A percentile compares a stretch with the other conserved stretches of the same genome.
These are phyloP conservation scores for Pulveroboletus frians DNA, from an alignment of 768 basidiomycete species.

Conservation along the genomic window DNA sequence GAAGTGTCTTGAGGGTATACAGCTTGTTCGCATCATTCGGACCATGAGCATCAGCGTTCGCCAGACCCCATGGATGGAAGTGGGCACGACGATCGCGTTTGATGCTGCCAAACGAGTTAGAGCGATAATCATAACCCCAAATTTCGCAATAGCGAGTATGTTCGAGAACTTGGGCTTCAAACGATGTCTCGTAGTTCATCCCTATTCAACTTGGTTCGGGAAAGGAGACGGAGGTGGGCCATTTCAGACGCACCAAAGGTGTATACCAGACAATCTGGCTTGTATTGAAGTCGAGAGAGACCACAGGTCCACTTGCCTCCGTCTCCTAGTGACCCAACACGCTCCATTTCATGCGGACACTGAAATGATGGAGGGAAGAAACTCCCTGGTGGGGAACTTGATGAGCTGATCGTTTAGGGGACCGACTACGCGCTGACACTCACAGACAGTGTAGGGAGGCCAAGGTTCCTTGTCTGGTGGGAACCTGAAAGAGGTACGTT, in stretches of 20 bases:
- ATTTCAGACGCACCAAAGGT: conserved; percentile 44
- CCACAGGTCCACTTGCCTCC: conserved; percentile 73
- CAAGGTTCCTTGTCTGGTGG: conserved; percentile 48
- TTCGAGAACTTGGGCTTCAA: conserved; percentile 54
- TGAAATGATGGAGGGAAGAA: conserved; percentile 42
- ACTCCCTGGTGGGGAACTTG: conserved; percentile 32
- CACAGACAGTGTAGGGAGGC: conserved; percentile 56
- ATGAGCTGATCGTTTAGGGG: conserved; percentile 1
- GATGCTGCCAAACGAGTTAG: conserved; percentile 32
- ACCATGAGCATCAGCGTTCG: conserved; percentile 33
- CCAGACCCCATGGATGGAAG: conserved; percentile 40
- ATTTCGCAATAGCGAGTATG: conserved; percentile 46
- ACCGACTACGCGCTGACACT: conserved; percentile 17
- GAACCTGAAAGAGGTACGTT: conserved; percentile 36
- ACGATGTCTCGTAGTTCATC: conserved; percentile 59
- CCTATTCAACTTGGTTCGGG: conserved; percentile 20
- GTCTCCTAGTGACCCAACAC: conserved; percentile 50
- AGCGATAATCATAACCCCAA: conserved; percentile 55
- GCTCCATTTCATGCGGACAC: conserved; percentile 41
- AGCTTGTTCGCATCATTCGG: conserved; percentile 31
- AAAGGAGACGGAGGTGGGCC: neutral
- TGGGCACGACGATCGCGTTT: conserved; percentile 35
- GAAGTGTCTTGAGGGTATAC: conserved; percentile 44
- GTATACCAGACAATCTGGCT: conserved; percentile 55
- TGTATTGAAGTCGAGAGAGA: conserved; percentile 47